A percentile compares a stretch with the other conserved stretches of the same genome.
Conservation (phyloP, 345 rosid genomes). For the Eucalyptus pauciflora region DNA sequence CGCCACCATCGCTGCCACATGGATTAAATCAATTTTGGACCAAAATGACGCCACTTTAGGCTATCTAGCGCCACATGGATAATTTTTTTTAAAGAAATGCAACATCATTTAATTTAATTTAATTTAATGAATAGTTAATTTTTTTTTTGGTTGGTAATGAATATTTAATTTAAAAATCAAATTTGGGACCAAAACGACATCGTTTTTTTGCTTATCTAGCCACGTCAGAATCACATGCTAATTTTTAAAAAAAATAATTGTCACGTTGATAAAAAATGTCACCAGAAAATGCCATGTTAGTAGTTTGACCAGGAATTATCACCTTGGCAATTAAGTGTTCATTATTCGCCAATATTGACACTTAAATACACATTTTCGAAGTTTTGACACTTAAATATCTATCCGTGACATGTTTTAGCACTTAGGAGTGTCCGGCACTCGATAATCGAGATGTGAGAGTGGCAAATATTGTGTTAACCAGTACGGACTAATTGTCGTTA, state of each 20-base stretch:
- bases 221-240: fast-evolving
- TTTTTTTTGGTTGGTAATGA: no score
- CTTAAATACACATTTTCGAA: no score
- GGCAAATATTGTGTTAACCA: fast-evolving
- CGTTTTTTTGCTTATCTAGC: fast-evolving
- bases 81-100: no score
- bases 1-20: fast-evolving
- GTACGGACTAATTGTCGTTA: fast-evolving
- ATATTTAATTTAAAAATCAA: no score
- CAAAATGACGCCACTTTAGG: fast-evolving
- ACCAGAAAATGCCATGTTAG: fast-evolving
- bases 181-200: no score
- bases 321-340: no score
- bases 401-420: fast-evolving
- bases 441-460: fast-evolving
- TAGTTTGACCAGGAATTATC: fast-evolving
- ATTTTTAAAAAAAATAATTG: no score
- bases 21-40: no score
- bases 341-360: no score
- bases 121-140: no score
- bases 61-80: fast-evolving
- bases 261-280: fast-evolving
- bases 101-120: no score
- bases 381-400: fast-evolving
- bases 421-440: fast-evolving